Conservation (phyloP, 345 rosid species). For the Hypericum androsaemum region DNA sequence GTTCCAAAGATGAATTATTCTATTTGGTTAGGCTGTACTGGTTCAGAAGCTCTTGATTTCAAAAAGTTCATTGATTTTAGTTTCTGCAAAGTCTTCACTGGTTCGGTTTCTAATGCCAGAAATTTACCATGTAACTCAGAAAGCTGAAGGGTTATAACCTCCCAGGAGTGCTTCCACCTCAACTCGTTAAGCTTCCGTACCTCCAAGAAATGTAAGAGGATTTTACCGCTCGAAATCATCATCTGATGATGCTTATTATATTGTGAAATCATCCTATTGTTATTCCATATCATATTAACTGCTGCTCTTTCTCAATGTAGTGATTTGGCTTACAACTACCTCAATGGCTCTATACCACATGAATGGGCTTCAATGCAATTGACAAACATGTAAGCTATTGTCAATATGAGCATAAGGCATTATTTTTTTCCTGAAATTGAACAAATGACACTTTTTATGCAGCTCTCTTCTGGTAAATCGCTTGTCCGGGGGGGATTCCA, state of each 20-base stretch:
- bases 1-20: background rate
- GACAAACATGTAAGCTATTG: slow-evolving; percentile 36
- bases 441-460: slow-evolving; percentile 15
- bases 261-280: background rate
- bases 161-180: slow-evolving; percentile 58
- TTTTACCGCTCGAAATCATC: background rate
- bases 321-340: slow-evolving; percentile 50
- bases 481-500: slow-evolving; percentile 47
- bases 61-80: background rate
- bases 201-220: slow-evolving; percentile 42
- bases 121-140: slow-evolving; percentile 24
- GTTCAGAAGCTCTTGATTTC: background rate
- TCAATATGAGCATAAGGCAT: background rate
- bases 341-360: slow-evolving; percentile 40
- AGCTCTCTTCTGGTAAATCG: slow-evolving; percentile 48
- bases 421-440: slow-evolving; percentile 5
- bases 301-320: slow-evolving; percentile 20
- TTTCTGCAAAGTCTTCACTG: background rate
- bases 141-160: slow-evolving; percentile 41
- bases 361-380: slow-evolving; percentile 44
- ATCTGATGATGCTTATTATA: background rate
- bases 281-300: background rate
- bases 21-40: background rate
- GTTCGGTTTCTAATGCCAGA: background rate
- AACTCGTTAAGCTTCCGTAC: slow-evolving; percentile 42